These are phyloP conservation scores for Backusella australiensis DNA, from an alignment of 192 early-diverging fungal genomes.

Conservation along the genomic window DNA sequence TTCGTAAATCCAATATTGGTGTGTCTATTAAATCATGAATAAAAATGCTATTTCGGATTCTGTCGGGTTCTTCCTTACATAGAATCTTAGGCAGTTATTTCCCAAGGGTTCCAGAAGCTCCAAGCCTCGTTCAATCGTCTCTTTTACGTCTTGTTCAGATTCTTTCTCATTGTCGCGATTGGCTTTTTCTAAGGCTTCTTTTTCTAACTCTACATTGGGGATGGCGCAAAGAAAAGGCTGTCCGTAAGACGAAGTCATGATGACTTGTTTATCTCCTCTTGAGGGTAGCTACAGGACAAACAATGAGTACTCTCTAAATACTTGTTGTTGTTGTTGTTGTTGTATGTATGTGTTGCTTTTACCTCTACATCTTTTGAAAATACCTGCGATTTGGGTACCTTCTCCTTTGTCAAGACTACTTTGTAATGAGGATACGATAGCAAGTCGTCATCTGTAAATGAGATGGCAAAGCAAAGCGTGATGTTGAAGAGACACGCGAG, in stretches of 20 bases:
- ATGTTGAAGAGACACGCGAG: not conserved
- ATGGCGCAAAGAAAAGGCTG: slow-evolving; percentile 55
- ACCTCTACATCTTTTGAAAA: slow-evolving; percentile 14
- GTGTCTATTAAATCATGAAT: slow-evolving; percentile 17
- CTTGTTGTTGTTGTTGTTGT: not conserved
- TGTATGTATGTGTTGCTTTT: not conserved
- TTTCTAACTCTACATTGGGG: slow-evolving; percentile 39
- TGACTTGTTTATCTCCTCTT: slow-evolving; percentile 20
- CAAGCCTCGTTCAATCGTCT: slow-evolving; percentile 52
- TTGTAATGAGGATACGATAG: slow-evolving; percentile 48
- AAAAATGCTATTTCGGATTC: not conserved
- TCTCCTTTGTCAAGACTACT: slow-evolving; percentile 32
- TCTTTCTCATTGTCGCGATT: slow-evolving; percentile 12
- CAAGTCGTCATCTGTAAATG: slow-evolving; percentile 44
- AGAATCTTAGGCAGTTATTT: slow-evolving; percentile 47
- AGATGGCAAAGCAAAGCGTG: slow-evolving; percentile 5
- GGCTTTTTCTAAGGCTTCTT: slow-evolving; percentile 16
- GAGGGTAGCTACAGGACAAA: not conserved
- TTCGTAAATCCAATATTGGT: slow-evolving; percentile 80
- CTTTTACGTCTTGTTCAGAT: slow-evolving; percentile 33
- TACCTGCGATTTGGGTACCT: slow-evolving; percentile 35
- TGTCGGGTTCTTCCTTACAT: not conserved
- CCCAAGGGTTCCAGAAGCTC: slow-evolving; percentile 51
- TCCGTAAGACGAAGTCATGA: slow-evolving; percentile 42
- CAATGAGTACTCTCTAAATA: not conserved